Conservation (phyloP, 2,329 filamentous ascomycete species). For the Shiraia sp. region DNA sequence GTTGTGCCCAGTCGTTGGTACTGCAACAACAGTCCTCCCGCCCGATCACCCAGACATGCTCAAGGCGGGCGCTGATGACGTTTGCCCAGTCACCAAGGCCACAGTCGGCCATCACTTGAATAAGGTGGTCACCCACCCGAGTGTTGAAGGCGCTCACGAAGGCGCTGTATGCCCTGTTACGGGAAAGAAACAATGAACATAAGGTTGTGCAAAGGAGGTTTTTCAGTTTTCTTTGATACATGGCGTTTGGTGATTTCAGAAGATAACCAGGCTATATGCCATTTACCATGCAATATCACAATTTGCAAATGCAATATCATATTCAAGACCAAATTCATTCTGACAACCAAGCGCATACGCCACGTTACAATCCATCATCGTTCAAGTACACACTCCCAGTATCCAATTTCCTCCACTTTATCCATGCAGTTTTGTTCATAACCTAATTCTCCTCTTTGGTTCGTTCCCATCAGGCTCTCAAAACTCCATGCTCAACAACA, state of each 20-base stretch:
- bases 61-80: slow-evolving; percentile 43
- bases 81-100: slow-evolving; percentile 52
- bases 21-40: slow-evolving; percentile 47
- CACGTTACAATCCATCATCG: too few relatives aligned
- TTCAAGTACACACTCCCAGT: slow-evolving; percentile 10
- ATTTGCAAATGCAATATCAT: neutral
- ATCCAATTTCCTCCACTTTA: slow-evolving; percentile 8
- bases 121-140: slow-evolving; percentile 48
- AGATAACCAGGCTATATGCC: neutral
- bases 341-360: too few relatives aligned
- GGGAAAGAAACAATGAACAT: slow-evolving; percentile 33
- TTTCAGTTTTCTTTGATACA: neutral
- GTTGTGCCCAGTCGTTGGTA: slow-evolving; percentile 51
- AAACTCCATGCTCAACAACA: slow-evolving; percentile 16
- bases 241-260: neutral
- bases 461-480: slow-evolving; percentile 12
- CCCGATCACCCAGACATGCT: slow-evolving; percentile 48
- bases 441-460: slow-evolving; percentile 14
- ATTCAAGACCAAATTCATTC: too few relatives aligned
- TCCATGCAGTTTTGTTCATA: slow-evolving; percentile 6
- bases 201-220: neutral
- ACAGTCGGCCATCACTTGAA: slow-evolving; percentile 49
- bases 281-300: too few relatives aligned
- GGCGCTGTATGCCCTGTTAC: slow-evolving; percentile 50
- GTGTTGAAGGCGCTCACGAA: slow-evolving; percentile 42